Conservation (phyloP, 768 basidiomycete species). For the Leccinum uliginosum region DNA sequence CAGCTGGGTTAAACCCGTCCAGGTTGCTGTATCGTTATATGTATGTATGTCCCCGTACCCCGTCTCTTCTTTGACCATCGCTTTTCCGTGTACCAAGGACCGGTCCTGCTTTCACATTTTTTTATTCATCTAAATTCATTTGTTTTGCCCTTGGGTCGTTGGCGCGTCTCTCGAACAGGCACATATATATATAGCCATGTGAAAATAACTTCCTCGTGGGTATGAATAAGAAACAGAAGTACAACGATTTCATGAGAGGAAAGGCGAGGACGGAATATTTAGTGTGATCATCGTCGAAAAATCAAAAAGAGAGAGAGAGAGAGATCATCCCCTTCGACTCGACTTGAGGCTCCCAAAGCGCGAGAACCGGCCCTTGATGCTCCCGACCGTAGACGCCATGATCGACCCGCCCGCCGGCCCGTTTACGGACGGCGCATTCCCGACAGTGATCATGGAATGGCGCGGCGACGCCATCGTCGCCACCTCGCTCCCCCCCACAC, state of each 20-base stretch:
- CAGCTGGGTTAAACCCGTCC: conserved; percentile 1
- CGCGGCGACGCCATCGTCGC: conserved; percentile 54
- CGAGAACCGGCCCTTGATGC: conserved; percentile 70
- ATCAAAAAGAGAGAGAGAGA: neutral
- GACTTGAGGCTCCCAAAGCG: conserved; percentile 70
- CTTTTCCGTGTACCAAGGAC: neutral
- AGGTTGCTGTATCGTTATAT: conserved; percentile 29
- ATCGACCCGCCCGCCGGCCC: conserved; percentile 51
- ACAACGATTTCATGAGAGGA: conserved; percentile 5
- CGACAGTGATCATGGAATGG: conserved; percentile 73
- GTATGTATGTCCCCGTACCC: neutral
- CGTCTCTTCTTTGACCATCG: neutral
- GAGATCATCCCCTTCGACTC: conserved; percentile 33
- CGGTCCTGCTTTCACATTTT: conserved; percentile 11
- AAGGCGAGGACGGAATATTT: neutral
- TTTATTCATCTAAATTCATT: conserved; percentile 9
- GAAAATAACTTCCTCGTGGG: conserved; percentile 6
- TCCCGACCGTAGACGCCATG: conserved; percentile 59
- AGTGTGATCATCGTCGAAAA: neutral
- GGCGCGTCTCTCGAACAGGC: conserved; percentile 13
- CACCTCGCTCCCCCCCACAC: conserved; percentile 34
- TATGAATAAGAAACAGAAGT: conserved; percentile 15
- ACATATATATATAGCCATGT: conserved; percentile 16
- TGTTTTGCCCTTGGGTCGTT: neutral
- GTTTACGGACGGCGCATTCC: conserved; percentile 37